Conservation (phyloP, 495 filamentous ascomycete species). For the Cercophora samala region DNA sequence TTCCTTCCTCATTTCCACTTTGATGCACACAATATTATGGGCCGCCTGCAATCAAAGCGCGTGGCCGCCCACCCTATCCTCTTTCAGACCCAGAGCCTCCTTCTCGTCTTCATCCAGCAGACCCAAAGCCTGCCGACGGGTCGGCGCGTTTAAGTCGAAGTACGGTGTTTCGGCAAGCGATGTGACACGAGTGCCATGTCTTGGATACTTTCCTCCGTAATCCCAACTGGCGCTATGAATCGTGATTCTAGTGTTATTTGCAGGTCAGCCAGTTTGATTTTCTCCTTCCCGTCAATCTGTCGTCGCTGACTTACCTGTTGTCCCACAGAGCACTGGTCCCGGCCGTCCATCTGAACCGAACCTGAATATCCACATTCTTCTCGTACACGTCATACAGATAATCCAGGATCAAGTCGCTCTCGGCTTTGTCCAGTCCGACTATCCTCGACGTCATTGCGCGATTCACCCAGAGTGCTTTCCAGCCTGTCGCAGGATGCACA, state of each 20-base stretch:
- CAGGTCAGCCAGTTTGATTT: background rate
- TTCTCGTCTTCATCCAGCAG: constrained; percentile 40
- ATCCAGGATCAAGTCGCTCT: constrained; percentile 64
- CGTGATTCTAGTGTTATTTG: constrained; percentile 48
- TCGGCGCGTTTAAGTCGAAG: constrained; percentile 56
- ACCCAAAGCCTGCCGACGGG: constrained; percentile 58
- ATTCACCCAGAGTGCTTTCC: constrained; percentile 70
- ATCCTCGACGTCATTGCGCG: constrained; percentile 62
- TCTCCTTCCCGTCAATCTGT: background rate
- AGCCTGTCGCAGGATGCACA: constrained; percentile 67
- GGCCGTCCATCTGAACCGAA: constrained; percentile 63
- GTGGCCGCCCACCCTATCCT: background rate
- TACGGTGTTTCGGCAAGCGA: constrained; percentile 64
- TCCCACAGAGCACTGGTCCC: constrained; percentile 62
- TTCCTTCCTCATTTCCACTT: no score
- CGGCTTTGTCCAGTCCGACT: constrained; percentile 61
- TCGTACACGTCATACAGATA: constrained; percentile 65
- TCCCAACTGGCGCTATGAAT: constrained; percentile 69
- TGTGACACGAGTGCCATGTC: constrained; percentile 62
- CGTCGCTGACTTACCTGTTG: constrained; percentile 48
- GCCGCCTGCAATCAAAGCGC: background rate
- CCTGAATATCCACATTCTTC: constrained; percentile 64
- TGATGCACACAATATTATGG: no score
- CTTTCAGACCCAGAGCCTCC: constrained; percentile 7
- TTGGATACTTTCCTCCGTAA: constrained; percentile 58